These are phyloP conservation scores for Miscanthus sacchariflorus DNA, from an alignment of 202 grass and related monocot genomes.

Conservation along the genomic window DNA sequence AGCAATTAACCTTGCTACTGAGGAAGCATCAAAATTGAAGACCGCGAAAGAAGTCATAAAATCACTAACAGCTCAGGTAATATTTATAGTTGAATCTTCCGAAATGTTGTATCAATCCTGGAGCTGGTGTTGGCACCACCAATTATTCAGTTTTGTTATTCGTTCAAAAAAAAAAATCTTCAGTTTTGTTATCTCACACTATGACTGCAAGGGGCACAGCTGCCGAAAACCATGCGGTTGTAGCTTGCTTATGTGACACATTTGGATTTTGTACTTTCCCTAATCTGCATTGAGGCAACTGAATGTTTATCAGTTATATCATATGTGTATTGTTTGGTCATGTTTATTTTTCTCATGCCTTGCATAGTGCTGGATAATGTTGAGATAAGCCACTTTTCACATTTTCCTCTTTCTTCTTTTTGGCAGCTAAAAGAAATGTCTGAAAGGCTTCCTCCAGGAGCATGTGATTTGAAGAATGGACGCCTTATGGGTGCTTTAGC, in stretches of 20 bases:
- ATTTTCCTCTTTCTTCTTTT: conserved; percentile 8
- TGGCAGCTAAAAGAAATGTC: conserved; percentile 91
- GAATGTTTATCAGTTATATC: neutral
- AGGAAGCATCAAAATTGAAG: conserved; percentile 83
- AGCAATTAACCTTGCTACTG: conserved; percentile 65
- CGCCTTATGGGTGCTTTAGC: conserved; percentile 14
- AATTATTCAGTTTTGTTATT: neutral
- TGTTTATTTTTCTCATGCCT: neutral
- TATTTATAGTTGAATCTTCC: neutral
- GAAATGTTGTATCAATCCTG: neutral
- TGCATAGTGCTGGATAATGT: neutral
- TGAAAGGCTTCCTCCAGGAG: conserved; percentile 71
- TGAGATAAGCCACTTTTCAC: neutral
- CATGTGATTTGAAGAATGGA: conserved; percentile 50
- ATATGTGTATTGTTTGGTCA: neutral
- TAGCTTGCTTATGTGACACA: neutral
- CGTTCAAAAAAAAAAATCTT: no score
- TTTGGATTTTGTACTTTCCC: neutral
- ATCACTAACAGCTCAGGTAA: conserved; percentile 89
- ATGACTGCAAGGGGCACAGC: neutral
- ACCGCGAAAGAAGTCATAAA: conserved; percentile 97
- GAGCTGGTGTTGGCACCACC: neutral
- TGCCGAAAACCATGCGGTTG: neutral
- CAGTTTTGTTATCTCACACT: neutral
- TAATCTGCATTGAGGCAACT: neutral